A percentile compares a stretch with the other conserved stretches of the same genome.
Conservation (phyloP, 1,139 yeast genomes). For the Taphrina communis region DNA sequence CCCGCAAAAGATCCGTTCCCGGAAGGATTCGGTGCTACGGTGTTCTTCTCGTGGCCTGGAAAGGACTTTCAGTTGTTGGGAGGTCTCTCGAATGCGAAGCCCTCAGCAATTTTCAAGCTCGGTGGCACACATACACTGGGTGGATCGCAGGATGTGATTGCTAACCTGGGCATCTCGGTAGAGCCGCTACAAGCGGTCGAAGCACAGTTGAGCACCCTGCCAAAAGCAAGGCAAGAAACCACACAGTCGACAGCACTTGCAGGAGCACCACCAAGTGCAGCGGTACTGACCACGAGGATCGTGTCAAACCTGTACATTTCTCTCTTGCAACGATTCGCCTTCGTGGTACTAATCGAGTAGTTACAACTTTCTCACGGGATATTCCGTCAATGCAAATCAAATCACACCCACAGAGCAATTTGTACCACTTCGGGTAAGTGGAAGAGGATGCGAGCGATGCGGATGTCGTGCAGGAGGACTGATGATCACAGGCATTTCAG, state of each 20-base stretch:
- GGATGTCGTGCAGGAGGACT: conserved; percentile 61
- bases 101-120: conserved; percentile 87
- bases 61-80: conserved; percentile 18
- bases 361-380: conserved; percentile 36
- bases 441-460: conserved; percentile 56
- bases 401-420: conserved; percentile 32
- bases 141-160: conserved; percentile 46
- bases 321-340: background rate
- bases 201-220: conserved; percentile 55
- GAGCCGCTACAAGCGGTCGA: conserved; percentile 74
- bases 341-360: conserved; percentile 7
- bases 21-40: conserved; percentile 25
- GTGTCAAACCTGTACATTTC: conserved; percentile 30
- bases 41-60: conserved; percentile 28
- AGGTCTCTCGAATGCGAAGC: conserved; percentile 71
- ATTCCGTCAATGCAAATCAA: conserved; percentile 20
- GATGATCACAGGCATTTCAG: conserved; percentile 65
- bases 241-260: conserved; percentile 46
- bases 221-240: conserved; percentile 46
- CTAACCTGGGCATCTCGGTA: conserved; percentile 78
- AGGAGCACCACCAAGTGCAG: conserved; percentile 38
- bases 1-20: conserved; percentile 48
- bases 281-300: conserved; percentile 25
- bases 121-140: conserved; percentile 53
- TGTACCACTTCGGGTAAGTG: conserved; percentile 40